These are phyloP conservation scores for Aureobasidium sp. DNA, from an alignment of 2,329 filamentous ascomycete species.

Conservation along the genomic window DNA sequence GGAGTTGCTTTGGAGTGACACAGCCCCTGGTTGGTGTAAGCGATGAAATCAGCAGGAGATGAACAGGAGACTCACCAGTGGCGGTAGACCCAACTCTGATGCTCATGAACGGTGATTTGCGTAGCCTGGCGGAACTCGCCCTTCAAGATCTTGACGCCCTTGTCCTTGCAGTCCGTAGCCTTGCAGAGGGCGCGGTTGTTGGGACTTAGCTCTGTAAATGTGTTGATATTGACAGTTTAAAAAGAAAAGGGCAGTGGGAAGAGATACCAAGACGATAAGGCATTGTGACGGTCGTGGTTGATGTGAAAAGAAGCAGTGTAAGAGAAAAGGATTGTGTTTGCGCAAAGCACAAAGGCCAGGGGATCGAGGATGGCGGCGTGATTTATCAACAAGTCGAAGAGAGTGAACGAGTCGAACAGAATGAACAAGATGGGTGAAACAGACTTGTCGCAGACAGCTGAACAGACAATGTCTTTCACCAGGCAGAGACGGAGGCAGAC, in stretches of 20 bases:
- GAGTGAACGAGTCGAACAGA: background rate
- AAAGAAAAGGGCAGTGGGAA: background rate
- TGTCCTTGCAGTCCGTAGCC: slow-evolving; percentile 63
- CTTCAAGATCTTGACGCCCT: slow-evolving; percentile 62
- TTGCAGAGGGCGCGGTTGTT: slow-evolving; percentile 67
- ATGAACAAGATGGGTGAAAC: background rate
- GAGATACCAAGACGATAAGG: slow-evolving; percentile 4
- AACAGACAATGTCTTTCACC: background rate
- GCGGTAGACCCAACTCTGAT: slow-evolving; percentile 65
- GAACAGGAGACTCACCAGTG: slow-evolving; percentile 60
- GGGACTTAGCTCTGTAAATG: slow-evolving; percentile 55
- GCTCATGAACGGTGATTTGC: slow-evolving; percentile 54
- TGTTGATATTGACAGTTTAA: background rate
- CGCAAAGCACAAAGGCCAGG: background rate
- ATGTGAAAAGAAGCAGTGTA: background rate
- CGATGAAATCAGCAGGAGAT: background rate
- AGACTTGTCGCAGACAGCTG: background rate
- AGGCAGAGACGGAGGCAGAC: background rate
- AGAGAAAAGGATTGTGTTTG: background rate
- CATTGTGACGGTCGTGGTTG: background rate
- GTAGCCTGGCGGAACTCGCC: slow-evolving; percentile 69
- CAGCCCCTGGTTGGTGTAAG: slow-evolving; percentile 61
- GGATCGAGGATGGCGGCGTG: background rate
- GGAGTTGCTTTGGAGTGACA: slow-evolving; percentile 65
- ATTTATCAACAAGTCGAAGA: background rate